These are phyloP conservation scores for Peronospora belbahrii DNA, from an alignment of 352 stramenopile species.

Conservation along the genomic window DNA sequence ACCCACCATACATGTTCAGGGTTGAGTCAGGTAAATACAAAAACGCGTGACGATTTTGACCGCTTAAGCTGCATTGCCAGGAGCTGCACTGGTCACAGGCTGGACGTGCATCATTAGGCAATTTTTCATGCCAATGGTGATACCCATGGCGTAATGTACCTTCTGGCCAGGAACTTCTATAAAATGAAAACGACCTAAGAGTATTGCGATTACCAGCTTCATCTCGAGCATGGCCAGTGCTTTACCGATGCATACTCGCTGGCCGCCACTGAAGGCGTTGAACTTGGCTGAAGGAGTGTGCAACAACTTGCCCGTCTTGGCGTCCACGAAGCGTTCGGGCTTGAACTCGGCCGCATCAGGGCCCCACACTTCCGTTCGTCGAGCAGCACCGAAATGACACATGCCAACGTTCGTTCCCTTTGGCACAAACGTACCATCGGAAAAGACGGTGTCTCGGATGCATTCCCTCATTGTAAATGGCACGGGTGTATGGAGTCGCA, in stretches of 20 bases:
- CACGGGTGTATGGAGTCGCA: slow-evolving; percentile 53
- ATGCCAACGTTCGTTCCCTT: slow-evolving; percentile 42
- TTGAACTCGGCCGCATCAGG: slow-evolving; percentile 35
- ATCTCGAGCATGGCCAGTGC: slow-evolving; percentile 66
- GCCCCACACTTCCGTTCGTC: slow-evolving; percentile 48
- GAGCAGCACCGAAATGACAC: slow-evolving; percentile 43
- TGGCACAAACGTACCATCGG: slow-evolving; percentile 60
- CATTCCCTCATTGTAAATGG: slow-evolving; percentile 28
- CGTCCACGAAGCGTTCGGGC: slow-evolving; percentile 42
- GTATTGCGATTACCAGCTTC: slow-evolving; percentile 43
- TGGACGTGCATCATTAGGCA: slow-evolving; percentile 25
- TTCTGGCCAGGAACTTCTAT: slow-evolving; percentile 20
- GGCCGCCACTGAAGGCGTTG: slow-evolving; percentile 58
- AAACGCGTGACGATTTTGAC: neutral
- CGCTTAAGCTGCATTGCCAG: neutral
- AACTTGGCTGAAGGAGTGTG: slow-evolving; percentile 50
- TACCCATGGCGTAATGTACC: slow-evolving; percentile 26
- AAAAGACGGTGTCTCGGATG: slow-evolving; percentile 39
- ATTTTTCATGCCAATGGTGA: slow-evolving; percentile 38
- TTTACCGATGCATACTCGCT: slow-evolving; percentile 56
- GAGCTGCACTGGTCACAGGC: neutral
- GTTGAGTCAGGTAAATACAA: neutral
- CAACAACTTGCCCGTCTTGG: slow-evolving; percentile 25
- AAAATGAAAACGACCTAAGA: slow-evolving; percentile 47
- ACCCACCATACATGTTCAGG: neutral